A percentile compares a stretch with the other conserved stretches of the same genome.
phyloP scores from a whole-genome alignment of 2,329 filamentous ascomycete genomes.

The Cladosporium cucumerinum region DNA sequence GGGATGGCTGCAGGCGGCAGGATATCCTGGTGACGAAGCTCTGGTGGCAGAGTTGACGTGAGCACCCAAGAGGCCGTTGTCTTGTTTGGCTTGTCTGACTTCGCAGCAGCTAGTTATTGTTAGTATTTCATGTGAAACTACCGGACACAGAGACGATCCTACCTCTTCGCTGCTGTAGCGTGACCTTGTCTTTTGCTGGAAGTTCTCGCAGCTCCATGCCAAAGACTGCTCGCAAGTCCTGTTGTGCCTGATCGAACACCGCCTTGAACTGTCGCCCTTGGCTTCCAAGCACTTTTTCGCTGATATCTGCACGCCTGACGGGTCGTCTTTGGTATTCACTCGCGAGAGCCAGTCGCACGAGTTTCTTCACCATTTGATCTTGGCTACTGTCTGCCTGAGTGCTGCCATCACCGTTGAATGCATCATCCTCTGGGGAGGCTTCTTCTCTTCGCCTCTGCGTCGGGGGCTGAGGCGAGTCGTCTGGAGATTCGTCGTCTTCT shows the following conservation, averaged over 20 bases:
- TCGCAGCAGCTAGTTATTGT: conserved; percentile 47
- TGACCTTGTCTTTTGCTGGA: conserved; percentile 75
- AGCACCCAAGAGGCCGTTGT: conserved; percentile 64
- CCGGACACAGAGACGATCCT: conserved; percentile 17
- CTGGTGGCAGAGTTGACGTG: conserved; percentile 64
- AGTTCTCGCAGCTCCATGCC: conserved; percentile 93
- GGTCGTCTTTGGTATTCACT: conserved; percentile 58
- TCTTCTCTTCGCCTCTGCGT: conserved; percentile 31
- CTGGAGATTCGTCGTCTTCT: conserved; percentile 21
- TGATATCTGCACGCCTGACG: conserved; percentile 58
- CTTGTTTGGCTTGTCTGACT: conserved; percentile 47
- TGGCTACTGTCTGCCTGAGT: conserved; percentile 31
- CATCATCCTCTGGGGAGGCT: conserved; percentile 20
- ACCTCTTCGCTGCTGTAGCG: conserved; percentile 76
- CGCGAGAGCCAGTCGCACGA: conserved; percentile 59
- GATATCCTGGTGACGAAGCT: conserved; percentile 63
- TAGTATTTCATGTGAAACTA: neutral
- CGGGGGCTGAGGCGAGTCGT: conserved; percentile 27
- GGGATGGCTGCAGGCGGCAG: conserved; percentile 66
- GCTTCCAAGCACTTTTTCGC: conserved; percentile 65
- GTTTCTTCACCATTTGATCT: conserved; percentile 55
- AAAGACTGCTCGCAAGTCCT: conserved; percentile 66
- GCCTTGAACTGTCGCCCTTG: conserved; percentile 68
- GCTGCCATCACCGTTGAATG: conserved; percentile 23
- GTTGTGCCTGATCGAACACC: conserved; percentile 75